Conservation (phyloP, 2,329 filamentous ascomycete species). For the Colletotrichum sp. region DNA sequence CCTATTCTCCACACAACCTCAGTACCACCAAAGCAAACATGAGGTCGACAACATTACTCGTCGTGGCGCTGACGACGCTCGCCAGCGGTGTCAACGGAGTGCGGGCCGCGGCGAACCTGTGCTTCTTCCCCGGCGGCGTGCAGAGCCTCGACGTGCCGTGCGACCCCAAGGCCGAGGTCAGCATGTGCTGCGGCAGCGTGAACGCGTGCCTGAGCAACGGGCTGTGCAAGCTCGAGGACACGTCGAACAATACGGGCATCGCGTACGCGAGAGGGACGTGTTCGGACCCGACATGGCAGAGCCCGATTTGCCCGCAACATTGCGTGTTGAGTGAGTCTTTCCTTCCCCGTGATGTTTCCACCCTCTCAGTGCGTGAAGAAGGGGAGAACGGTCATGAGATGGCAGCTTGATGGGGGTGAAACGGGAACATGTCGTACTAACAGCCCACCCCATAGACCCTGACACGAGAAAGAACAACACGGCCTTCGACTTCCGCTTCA, state of each 20-base stretch:
- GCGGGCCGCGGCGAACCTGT: slow-evolving; percentile 9
- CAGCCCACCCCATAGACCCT: not conserved
- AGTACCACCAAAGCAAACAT: not conserved
- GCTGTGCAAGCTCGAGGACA: slow-evolving; percentile 13
- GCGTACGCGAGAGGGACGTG: slow-evolving; percentile 15
- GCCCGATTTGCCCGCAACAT: slow-evolving; percentile 11
- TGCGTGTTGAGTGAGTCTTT: slow-evolving; percentile 5
- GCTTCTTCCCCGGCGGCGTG: slow-evolving; percentile 18
- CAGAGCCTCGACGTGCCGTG: slow-evolving; percentile 15
- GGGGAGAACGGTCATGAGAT: not conserved
- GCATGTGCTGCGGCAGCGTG: slow-evolving; percentile 18
- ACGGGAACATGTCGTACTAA: not conserved
- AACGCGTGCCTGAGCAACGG: slow-evolving; percentile 17
- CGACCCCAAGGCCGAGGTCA: slow-evolving; percentile 16
- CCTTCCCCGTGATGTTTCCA: too few species aligned
- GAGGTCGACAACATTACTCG: not conserved
- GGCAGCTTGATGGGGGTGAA: not conserved
- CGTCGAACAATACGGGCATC: slow-evolving; percentile 11
- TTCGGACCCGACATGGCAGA: slow-evolving; percentile 17
- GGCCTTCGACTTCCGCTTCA: slow-evolving; percentile 14
- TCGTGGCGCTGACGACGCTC: not conserved
- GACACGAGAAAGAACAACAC: slow-evolving; percentile 4
- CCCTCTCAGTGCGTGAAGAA: not conserved
- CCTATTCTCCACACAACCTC: not conserved
- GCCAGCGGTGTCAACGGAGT: not conserved